Evolutionary conservation across 768 basidiomycete species (phyloP).

Genomic region (Hypholoma sublateritium): DNA sequence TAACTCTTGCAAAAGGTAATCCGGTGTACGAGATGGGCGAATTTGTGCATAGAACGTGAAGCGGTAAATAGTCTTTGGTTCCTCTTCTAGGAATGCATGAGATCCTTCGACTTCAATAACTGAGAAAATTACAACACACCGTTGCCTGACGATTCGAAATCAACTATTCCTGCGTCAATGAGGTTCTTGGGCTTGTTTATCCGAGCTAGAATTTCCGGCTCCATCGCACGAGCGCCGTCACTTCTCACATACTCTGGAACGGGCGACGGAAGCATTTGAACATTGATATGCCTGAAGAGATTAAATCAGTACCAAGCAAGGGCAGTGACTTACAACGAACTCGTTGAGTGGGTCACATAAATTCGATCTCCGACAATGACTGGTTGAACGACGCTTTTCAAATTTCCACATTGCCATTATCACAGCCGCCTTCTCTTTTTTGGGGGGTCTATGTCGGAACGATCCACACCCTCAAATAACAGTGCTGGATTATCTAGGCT

Average conservation of each 20-base stretch:
- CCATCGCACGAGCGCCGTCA: constrained; percentile 56
- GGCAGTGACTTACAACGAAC: no score
- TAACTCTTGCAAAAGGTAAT: constrained; percentile 59
- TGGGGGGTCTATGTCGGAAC: no score
- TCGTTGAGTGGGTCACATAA: no score
- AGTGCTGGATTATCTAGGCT: no score
- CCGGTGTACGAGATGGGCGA: constrained; percentile 50
- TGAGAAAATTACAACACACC: not conserved
- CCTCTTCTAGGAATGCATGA: constrained; percentile 38
- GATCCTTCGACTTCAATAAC: not conserved
- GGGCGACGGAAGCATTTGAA: constrained; percentile 63
- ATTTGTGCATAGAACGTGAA: constrained; percentile 71
- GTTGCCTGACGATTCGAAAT: constrained; percentile 39
- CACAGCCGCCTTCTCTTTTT: no score
- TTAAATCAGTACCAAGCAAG: not conserved
- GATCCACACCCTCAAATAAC: no score
- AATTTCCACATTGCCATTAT: no score
- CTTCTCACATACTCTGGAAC: constrained; percentile 59
- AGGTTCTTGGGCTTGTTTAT: constrained; percentile 60
- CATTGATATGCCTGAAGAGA: constrained; percentile 56
- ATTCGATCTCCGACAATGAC: no score
- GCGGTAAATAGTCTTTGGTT: constrained; percentile 53
- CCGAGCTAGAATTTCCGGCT: constrained; percentile 57
- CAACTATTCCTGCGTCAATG: constrained; percentile 64
- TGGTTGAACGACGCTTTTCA: no score